Evolutionary conservation across 1,284 basidiomycete species (phyloP).

Genomic region (Austropuccinia psidii): DNA sequence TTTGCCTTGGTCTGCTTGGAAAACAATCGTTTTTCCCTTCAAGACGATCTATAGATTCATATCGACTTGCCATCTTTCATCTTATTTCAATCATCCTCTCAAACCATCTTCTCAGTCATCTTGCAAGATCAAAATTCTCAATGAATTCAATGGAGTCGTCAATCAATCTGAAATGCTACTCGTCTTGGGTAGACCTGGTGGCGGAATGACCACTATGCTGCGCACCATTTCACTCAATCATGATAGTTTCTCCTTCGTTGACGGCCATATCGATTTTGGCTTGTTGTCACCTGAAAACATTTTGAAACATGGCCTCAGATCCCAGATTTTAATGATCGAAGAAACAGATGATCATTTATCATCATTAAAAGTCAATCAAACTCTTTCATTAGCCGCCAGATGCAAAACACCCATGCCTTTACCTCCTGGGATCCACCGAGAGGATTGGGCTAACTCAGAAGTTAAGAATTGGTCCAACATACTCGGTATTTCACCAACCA

Average conservation of each 20-base stretch:
- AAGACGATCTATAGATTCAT: not conserved
- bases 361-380: conserved; percentile 5
- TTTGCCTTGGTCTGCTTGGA: not conserved
- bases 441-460: not conserved
- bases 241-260: conserved; percentile 38
- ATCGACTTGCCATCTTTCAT: not conserved
- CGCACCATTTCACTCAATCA: conserved; percentile 36
- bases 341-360: conserved; percentile 27
- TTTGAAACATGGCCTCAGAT: conserved; percentile 25
- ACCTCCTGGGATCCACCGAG: not conserved
- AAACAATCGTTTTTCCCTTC: not conserved
- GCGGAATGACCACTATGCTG: conserved; percentile 37
- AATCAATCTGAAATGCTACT: conserved; percentile 38
- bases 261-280: conserved; percentile 41
- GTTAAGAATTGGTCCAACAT: conserved; percentile 11
- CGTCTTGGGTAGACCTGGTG: conserved; percentile 22
- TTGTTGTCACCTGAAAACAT: conserved; percentile 37
- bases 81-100: no score
- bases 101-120: not conserved
- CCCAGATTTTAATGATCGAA: conserved; percentile 18
- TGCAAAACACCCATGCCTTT: conserved; percentile 5
- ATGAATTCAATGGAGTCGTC: conserved; percentile 19
- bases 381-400: conserved; percentile 17
- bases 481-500: conserved; percentile 9
- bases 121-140: conserved; percentile 13